phyloP scores from a whole-genome alignment of 345 rosid species.

The Combretum micranthum region DNA sequence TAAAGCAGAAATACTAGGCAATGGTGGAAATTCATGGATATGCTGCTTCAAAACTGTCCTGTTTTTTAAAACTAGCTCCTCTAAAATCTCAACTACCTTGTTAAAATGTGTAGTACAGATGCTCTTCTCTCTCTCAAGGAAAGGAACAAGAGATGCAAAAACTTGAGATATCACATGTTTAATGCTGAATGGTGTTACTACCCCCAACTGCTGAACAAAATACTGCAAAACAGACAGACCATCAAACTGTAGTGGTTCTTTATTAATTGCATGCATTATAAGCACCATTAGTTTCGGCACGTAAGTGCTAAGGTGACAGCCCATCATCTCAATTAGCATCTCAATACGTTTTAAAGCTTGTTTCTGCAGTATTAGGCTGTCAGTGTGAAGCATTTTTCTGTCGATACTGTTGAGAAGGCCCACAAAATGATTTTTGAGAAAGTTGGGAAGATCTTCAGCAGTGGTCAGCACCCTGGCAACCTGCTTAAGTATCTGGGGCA shows the following conservation, averaged over 20 bases:
- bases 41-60: constrained; percentile 73
- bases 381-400: constrained; percentile 83
- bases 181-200: constrained; percentile 73
- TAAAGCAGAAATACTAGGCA: constrained; percentile 74
- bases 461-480: constrained; percentile 72
- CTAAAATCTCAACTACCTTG: constrained; percentile 72
- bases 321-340: constrained; percentile 91
- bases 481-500: constrained; percentile 71
- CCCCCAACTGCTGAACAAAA: constrained; percentile 68
- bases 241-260: constrained; percentile 76
- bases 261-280: constrained; percentile 84
- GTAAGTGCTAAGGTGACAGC: constrained; percentile 74
- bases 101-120: constrained; percentile 40
- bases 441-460: constrained; percentile 73
- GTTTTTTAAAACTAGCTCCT: constrained; percentile 84
- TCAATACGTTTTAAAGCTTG: constrained; percentile 87
- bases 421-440: constrained; percentile 94
- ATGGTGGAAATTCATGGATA: constrained; percentile 79
- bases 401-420: constrained; percentile 92
- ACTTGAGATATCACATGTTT: constrained; percentile 87
- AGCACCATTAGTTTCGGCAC: constrained; percentile 94
- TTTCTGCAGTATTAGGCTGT: constrained; percentile 62
- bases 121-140: constrained; percentile 70
- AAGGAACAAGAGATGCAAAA: constrained; percentile 90
- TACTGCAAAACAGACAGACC: constrained; percentile 85